A percentile compares a stretch with the other conserved stretches of the same genome.
Conservation (phyloP, 306 rosid species). For the Quercus wislizeni region DNA sequence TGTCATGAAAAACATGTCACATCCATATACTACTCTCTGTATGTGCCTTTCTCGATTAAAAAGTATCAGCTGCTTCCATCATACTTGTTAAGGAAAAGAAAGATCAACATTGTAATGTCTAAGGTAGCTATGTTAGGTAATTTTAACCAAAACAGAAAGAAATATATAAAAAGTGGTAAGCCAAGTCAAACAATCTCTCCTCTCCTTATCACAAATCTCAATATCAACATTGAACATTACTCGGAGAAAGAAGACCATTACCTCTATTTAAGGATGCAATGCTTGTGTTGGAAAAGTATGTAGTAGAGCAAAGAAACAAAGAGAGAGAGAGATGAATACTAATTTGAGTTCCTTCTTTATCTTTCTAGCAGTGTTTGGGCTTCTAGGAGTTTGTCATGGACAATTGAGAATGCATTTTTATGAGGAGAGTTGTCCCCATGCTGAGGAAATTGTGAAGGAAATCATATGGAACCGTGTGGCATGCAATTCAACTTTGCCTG, state of each 20-base stretch:
- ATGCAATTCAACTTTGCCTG: conserved; percentile 13
- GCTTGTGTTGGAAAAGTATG: background rate
- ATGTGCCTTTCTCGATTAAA: background rate
- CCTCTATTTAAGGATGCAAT: background rate
- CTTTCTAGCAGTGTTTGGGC: background rate
- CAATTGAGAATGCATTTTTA: conserved; percentile 16
- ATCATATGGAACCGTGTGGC: conserved; percentile 20
- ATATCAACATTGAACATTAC: background rate
- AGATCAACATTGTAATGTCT: background rate
- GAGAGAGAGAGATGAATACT: background rate
- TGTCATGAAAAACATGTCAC: too few relatives aligned
- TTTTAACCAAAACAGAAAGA: background rate
- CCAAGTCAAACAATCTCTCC: background rate
- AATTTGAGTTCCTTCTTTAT: conserved; percentile 1
- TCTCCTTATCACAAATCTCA: background rate
- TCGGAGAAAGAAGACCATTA: background rate
- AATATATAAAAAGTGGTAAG: background rate
- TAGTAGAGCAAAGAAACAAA: background rate
- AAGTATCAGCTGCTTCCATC: background rate
- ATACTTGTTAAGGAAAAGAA: background rate
- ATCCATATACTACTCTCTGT: background rate
- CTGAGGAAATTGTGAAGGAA: conserved; percentile 13
- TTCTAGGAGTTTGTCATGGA: conserved; percentile 3
- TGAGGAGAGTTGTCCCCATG: conserved; percentile 14
- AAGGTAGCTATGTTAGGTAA: background rate